phyloP scores from a whole-genome alignment of 2,329 filamentous ascomycete species.

The Lachnellula occidentalis region DNA sequence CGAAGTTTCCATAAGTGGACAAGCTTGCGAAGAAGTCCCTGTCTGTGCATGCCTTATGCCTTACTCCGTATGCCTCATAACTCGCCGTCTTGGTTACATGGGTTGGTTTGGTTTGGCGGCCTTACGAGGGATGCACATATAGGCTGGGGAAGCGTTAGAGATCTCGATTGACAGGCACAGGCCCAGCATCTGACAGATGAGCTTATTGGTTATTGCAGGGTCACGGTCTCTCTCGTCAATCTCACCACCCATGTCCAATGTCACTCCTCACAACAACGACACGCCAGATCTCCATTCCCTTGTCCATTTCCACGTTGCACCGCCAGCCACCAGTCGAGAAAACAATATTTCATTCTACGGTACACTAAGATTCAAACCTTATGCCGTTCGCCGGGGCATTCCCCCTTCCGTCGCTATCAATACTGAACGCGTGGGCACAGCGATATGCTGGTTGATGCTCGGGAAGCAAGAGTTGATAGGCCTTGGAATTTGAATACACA shows the following conservation, averaged over 20 bases:
- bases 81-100: not conserved
- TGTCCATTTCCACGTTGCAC: not conserved
- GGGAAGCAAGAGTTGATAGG: too few relatives aligned
- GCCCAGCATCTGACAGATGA: not conserved
- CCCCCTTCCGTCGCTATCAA: not conserved
- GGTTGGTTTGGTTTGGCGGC: not conserved
- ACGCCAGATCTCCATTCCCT: not conserved
- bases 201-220: not conserved
- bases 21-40: slow-evolving; percentile 2
- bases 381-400: not conserved
- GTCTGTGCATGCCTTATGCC: not conserved
- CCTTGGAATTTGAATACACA: too few relatives aligned
- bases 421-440: not conserved
- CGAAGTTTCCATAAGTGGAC: not conserved
- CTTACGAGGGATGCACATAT: not conserved
- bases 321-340: not conserved
- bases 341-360: not conserved
- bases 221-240: not conserved
- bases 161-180: slow-evolving; percentile 5
- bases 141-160: not conserved
- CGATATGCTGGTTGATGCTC: too few relatives aligned
- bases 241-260: not conserved
- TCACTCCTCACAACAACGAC: not conserved
- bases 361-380: not conserved
- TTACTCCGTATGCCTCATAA: not conserved